Conservation (phyloP, 2,329 filamentous ascomycete genomes). For the Magnaporthiopsis incrustans region DNA sequence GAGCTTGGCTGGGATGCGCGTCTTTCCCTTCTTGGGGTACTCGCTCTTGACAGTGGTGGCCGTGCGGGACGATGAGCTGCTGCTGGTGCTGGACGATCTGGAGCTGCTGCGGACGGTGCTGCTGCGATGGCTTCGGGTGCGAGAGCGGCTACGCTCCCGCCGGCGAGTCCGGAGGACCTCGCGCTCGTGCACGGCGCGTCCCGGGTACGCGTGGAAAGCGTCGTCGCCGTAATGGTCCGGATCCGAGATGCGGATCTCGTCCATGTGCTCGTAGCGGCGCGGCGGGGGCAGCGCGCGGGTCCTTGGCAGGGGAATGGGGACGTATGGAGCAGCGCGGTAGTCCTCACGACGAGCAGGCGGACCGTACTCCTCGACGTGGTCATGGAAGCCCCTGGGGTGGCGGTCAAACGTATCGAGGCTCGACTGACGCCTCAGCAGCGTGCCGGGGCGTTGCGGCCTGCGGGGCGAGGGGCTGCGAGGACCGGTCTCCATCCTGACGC, state of each 20-base stretch:
- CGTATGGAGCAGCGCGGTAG: constrained; percentile 38
- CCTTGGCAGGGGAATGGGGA: constrained; percentile 62
- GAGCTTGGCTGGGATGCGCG: constrained; percentile 72
- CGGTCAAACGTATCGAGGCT: constrained; percentile 88
- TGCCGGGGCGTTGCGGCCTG: constrained; percentile 50
- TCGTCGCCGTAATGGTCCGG: constrained; percentile 64
- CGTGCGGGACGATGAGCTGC: constrained; percentile 40
- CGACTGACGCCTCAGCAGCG: constrained; percentile 71
- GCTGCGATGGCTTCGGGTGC: constrained; percentile 29
- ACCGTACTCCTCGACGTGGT: constrained; percentile 53
- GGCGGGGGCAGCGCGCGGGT: constrained; percentile 53
- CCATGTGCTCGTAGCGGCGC: constrained; percentile 47
- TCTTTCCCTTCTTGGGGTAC: constrained; percentile 81
- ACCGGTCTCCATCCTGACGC: constrained; percentile 49
- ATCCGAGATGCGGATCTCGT: constrained; percentile 60
- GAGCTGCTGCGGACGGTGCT: constrained; percentile 29
- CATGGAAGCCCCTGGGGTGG: constrained; percentile 47
- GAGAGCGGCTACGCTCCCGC: constrained; percentile 32
- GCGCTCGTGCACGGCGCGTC: constrained; percentile 51
- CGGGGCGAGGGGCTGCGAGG: constrained; percentile 39
- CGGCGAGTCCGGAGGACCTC: constrained; percentile 46
- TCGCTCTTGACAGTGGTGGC: constrained; percentile 43
- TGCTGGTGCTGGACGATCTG: constrained; percentile 36
- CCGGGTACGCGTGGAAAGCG: constrained; percentile 56
- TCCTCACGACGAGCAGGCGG: constrained; percentile 45